Percentiles rank a stretch among this genome's conserved stretches.
These are phyloP conservation scores for Vararia minispora DNA, from an alignment of 768 basidiomycete species.

Conservation along the genomic window DNA sequence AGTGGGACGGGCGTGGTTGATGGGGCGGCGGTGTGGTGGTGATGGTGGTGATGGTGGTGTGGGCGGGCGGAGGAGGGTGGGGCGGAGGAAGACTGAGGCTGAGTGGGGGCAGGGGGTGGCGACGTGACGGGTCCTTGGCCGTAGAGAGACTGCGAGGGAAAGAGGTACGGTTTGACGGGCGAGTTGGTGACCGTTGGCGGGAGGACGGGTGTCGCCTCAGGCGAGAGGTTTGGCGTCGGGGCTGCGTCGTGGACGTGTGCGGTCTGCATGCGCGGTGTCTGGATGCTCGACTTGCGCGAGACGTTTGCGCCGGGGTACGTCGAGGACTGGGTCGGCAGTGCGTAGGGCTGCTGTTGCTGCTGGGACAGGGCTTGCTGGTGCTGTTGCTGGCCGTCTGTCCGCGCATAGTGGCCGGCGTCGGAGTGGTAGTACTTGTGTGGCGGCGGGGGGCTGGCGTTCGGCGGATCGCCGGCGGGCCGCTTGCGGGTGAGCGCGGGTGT, in stretches of 20 bases:
- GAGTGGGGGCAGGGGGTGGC: background rate
- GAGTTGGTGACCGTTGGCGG: background rate
- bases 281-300: conserved; percentile 3
- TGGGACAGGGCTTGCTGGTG: conserved; percentile 9
- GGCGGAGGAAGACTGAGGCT: background rate
- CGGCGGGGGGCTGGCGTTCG: conserved; percentile 11
- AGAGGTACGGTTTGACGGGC: background rate
- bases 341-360: conserved; percentile 8
- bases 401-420: conserved; percentile 8
- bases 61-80: conserved; percentile 14
- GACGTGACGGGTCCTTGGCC: background rate
- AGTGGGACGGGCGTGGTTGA: conserved; percentile 21
- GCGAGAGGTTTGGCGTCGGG: conserved; percentile 4
- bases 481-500: conserved; percentile 9
- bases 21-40: conserved; percentile 9
- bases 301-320: no score
- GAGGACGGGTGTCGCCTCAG: conserved; percentile 3
- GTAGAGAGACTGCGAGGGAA: background rate
- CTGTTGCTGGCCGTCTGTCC: conserved; percentile 4
- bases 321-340: conserved; percentile 7
- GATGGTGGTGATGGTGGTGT: conserved; percentile 13
- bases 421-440: conserved; percentile 12
- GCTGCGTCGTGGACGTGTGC: conserved; percentile 1
- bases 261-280: conserved; percentile 3
- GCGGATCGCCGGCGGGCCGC: conserved; percentile 10